Percentiles rank a stretch among this genome's conserved stretches.
phyloP scores from a whole-genome alignment of 768 basidiomycete genomes.

The Termitomyces sp. region DNA sequence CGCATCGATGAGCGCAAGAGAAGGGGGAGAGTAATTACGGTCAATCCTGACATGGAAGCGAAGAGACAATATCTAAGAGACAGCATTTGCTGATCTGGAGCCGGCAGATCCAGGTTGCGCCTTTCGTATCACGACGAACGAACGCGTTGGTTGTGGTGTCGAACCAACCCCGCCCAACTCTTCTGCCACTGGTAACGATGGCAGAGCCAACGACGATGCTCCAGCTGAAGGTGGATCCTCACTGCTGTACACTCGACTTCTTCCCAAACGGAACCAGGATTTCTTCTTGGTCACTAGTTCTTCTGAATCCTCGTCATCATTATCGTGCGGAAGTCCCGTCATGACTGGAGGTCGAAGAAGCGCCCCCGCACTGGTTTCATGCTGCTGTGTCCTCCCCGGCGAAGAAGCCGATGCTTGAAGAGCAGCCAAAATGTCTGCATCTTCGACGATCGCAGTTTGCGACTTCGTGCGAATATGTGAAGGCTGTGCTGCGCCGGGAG shows the following conservation, averaged over 20 bases:
- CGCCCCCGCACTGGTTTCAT: slow-evolving; percentile 17
- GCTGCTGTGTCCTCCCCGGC: slow-evolving; percentile 6
- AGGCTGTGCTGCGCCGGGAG: slow-evolving; percentile 64
- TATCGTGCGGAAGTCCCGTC: slow-evolving; percentile 19
- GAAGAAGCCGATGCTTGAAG: slow-evolving; percentile 6
- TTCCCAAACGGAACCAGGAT: slow-evolving; percentile 64
- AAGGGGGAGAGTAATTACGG: background rate
- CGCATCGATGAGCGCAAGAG: slow-evolving; percentile 1
- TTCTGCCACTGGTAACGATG: slow-evolving; percentile 23
- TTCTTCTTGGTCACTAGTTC: slow-evolving; percentile 50
- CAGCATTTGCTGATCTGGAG: slow-evolving; percentile 7
- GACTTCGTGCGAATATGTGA: slow-evolving; percentile 71
- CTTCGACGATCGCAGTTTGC: slow-evolving; percentile 81
- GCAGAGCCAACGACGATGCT: slow-evolving; percentile 16
- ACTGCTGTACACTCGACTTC: slow-evolving; percentile 56
- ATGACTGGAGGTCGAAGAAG: slow-evolving; percentile 17
- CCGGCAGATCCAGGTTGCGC: slow-evolving; percentile 26
- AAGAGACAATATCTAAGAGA: slow-evolving; percentile 10
- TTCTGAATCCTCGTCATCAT: slow-evolving; percentile 37
- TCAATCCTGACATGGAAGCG: slow-evolving; percentile 1
- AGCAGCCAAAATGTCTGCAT: slow-evolving; percentile 31
- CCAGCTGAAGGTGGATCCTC: slow-evolving; percentile 33
- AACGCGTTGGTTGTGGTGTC: slow-evolving; percentile 37
- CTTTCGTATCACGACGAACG: slow-evolving; percentile 71
- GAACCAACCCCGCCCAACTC: slow-evolving; percentile 29